These are phyloP conservation scores for Angomonas ambiguus DNA, from an alignment of 208 protist genomes.

Conservation along the genomic window DNA sequence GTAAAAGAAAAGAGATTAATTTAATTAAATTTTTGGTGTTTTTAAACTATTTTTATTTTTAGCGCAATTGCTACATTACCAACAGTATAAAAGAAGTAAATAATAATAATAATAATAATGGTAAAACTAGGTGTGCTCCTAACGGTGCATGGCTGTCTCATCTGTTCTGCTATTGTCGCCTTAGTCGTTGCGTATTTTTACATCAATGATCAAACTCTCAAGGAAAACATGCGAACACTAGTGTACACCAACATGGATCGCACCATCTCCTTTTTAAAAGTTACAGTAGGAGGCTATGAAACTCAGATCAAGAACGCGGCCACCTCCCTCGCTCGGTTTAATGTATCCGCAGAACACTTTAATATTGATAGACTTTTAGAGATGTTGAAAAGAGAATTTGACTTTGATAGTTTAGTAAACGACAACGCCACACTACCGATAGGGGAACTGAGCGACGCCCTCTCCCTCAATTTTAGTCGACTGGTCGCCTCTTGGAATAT, in stretches of 20 bases:
- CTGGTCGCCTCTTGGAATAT: not conserved
- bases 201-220: conserved; percentile 16
- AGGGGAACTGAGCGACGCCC: too few relatives aligned
- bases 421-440: too few relatives aligned
- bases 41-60: too few relatives aligned
- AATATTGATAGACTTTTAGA: too few relatives aligned
- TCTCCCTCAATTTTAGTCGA: not conserved
- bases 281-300: not conserved
- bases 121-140: conserved; percentile 7
- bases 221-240: conserved; percentile 5
- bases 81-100: too few relatives aligned
- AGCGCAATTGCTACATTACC: too few relatives aligned
- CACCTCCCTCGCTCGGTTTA: conserved; percentile 3
- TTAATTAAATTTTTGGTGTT: too few relatives aligned
- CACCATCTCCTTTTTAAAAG: conserved; percentile 6
- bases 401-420: too few relatives aligned
- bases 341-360: not conserved
- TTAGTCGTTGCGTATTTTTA: conserved; percentile 19
- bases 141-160: conserved; percentile 18
- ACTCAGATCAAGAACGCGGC: not conserved
- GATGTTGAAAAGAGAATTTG: too few relatives aligned
- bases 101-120: too few relatives aligned
- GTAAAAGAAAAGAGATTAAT: too few relatives aligned
- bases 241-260: conserved; percentile 18
- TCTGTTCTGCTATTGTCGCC: conserved; percentile 18